Evolutionary conservation across 192 early-diverging fungal genomes (phyloP).

Genomic region (Rhizophlyctis rosea): DNA sequence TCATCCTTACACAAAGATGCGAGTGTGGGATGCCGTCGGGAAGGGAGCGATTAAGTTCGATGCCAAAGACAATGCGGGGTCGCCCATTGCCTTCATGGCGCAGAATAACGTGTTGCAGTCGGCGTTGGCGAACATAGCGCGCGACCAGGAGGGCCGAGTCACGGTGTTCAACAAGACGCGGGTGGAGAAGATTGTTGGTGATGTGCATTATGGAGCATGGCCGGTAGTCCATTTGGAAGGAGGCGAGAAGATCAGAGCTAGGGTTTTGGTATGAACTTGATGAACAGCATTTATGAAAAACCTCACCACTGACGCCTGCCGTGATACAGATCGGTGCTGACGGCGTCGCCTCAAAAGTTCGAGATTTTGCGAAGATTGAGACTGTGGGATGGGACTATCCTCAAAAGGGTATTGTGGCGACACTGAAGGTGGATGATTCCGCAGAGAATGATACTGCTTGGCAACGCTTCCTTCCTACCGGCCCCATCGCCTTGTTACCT

Average conservation of each 20-base stretch:
- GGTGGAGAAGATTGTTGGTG: slow-evolving; percentile 55
- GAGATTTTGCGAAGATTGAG: slow-evolving; percentile 76
- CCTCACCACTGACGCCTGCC: too few relatives aligned
- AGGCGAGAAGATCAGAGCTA: slow-evolving; percentile 56
- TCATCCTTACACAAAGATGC: slow-evolving; percentile 64
- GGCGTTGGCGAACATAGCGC: slow-evolving; percentile 56
- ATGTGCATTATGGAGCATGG: slow-evolving; percentile 52
- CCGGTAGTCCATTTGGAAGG: slow-evolving; percentile 69
- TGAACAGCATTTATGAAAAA: too few relatives aligned
- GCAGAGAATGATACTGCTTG: slow-evolving; percentile 70
- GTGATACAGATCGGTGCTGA: slow-evolving; percentile 81
- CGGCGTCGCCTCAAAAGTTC: slow-evolving; percentile 82
- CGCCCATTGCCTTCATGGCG: slow-evolving; percentile 76
- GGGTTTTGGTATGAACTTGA: slow-evolving; percentile 67
- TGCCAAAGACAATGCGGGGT: slow-evolving; percentile 24
- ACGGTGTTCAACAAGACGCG: slow-evolving; percentile 66
- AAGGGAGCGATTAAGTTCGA: slow-evolving; percentile 66
- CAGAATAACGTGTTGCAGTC: slow-evolving; percentile 82
- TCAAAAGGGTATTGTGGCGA: slow-evolving; percentile 84
- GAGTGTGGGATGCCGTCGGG: slow-evolving; percentile 75
- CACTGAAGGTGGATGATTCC: slow-evolving; percentile 52
- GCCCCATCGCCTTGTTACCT: slow-evolving; percentile 92
- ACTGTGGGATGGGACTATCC: slow-evolving; percentile 84
- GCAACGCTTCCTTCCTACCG: slow-evolving; percentile 93
- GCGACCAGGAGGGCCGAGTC: slow-evolving; percentile 32